Evolutionary conservation across 495 filamentous ascomycete genomes (phyloP), one percentile per base, ranked within the genome.

Genomic region (Penicillium crystallinum): DNA sequence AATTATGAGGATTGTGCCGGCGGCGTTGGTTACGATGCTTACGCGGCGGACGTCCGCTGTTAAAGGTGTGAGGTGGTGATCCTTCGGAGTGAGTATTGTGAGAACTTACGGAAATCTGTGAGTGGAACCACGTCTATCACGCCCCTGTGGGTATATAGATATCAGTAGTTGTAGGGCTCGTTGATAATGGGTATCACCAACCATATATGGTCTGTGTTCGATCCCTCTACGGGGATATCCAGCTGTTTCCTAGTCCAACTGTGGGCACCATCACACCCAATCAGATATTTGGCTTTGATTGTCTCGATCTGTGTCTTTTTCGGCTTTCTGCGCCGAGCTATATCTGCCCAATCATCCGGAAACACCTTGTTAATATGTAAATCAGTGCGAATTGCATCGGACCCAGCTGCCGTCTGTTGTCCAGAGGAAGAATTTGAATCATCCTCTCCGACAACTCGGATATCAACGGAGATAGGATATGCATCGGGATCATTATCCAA

Each of bases 221-320:
- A 79, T 5, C 84, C 84, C 45, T 80, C 69, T 49, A 83, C 66
- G 10, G 73, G 64, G 34, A 80, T 79, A 4, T 75, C 73, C 4
- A 86, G 62, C 36, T 81, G 76, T 55, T 71, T 72, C 30, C 84
- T 67, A 1, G 79, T 78, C 84, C 84, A 86, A 41, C 75, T 78
- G 53, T 82, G 82, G 2, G 82, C 83, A 1, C 83, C 83, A 63
- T 88, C 85, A 45, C 77, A 82, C 2, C 84, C 84, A n/a, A 87
- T 74, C 39, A 88, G 64, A 53, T 86, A 89, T 55, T 83, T 86
- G 5, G 83, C 77, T 27, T 61, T 73, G 6, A 87, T 64, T 3
- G 54, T 68, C 56, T 82, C 64, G 12, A 59, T 60, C 11, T 52
- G 63, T 2, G 61, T 65, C 48, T 67, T 57, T 40, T 65, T 65